A percentile compares a stretch with the other conserved stretches of the same genome.
phyloP scores from a whole-genome alignment of 805 yeast species.

The Alloascoidea hylecoeti region DNA sequence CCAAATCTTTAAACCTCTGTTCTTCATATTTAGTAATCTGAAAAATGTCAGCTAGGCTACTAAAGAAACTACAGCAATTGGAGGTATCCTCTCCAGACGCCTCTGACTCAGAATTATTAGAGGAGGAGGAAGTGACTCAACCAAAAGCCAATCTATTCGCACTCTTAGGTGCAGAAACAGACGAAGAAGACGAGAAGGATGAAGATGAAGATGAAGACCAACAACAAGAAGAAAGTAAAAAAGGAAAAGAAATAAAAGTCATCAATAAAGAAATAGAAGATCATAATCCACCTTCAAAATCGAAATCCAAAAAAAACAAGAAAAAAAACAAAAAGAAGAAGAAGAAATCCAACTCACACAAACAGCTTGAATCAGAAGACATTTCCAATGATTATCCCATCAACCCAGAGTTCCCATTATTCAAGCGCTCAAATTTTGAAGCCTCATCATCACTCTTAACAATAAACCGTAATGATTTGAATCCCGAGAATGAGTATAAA shows the following conservation, averaged over 20 bases:
- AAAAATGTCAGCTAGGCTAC: background rate
- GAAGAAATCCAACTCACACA: conserved; percentile 7
- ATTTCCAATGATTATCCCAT: conserved; percentile 8
- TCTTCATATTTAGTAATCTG: no score
- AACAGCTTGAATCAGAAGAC: conserved; percentile 9
- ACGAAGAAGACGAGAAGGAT: no score
- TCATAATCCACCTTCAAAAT: conserved; percentile 1
- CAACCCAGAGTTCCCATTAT: conserved; percentile 14
- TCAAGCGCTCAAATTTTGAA: conserved; percentile 31
- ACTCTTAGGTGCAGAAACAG: no score
- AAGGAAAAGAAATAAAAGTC: background rate
- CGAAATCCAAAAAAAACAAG: conserved; percentile 11
- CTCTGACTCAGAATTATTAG: background rate
- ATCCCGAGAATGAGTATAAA: conserved; percentile 65
- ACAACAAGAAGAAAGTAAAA: background rate
- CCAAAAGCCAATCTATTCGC: background rate
- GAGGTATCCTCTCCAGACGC: background rate
- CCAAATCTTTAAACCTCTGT: no score
- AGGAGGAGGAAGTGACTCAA: background rate
- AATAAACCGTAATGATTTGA: conserved; percentile 38
- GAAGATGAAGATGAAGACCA: background rate
- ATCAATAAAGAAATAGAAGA: background rate
- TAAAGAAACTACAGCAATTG: background rate
- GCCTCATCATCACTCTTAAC: conserved; percentile 25
- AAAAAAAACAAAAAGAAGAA: conserved; percentile 13